Evolutionary conservation across 768 basidiomycete genomes (phyloP), one percentile per base, ranked within the genome.

Genomic region (Kwoniella shandongensis): DNA sequence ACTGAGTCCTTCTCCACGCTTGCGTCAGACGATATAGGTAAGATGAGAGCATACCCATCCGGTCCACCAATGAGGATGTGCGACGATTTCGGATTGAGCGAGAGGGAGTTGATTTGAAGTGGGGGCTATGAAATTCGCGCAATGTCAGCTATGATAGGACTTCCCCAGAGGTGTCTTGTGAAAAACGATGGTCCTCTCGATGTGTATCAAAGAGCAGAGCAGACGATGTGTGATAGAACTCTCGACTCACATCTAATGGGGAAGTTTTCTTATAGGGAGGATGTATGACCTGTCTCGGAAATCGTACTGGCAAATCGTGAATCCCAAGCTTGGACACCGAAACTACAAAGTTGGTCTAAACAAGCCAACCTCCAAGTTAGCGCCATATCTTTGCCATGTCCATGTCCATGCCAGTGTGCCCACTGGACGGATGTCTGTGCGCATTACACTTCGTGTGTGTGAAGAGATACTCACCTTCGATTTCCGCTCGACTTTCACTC

Each of bases 201-300:
- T 53, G 25, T 65, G 36, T 8, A 57, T 44, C 13, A 41, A 44
- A 11, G 45, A 4, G 20, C 30, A 10, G 0, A 36, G 48, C 17
- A 42, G 17, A 42, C 22, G n/a, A n/a, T n/a, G n/a, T n/a, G n/a
- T n/a, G n/a, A n/a, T n/a, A n/a, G n/a, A n/a, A n/a, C n/a, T n/a
- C 8, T 25, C 11, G 11, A 57, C 66, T 39, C 39, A 73, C 61
- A 17, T 72, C 44, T 0, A 65, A 49, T 2, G 64, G 32, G 1
- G 62, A 61, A 0, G 47, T 7, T 42, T 67, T 81, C 79, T 47
- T 81, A 73, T 40, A 80, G 71, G 58, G 81, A 76, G 38, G 83
- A 27, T 76, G 68, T 61, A 84, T 84, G 35, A 83, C 78, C 52
- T 82, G 82, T 20, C 75, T 67, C 0, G 88, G 84, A 4, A 83